Percentiles rank a stretch among this genome's conserved stretches.
Evolutionary conservation across 176 grass and related monocot species (phyloP).

Genomic region (Rhynchospora pubera): DNA sequence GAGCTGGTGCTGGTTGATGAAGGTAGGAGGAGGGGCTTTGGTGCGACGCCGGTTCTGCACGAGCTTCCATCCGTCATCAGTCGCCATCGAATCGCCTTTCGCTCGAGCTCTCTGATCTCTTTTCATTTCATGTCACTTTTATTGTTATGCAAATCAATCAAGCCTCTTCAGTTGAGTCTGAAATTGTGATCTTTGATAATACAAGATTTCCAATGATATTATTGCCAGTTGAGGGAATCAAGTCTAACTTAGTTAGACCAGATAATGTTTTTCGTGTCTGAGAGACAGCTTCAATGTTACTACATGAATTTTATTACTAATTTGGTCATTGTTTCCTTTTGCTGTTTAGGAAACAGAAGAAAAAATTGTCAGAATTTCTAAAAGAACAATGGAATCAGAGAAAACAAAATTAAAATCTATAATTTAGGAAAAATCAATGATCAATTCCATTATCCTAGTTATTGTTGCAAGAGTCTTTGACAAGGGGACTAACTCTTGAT

Average conservation of each 20-base stretch:
- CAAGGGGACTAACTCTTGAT: not conserved
- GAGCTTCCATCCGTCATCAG: no score
- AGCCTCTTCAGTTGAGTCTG: not conserved
- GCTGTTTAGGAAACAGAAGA: not conserved
- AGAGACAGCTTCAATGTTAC: no score
- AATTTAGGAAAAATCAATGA: not conserved
- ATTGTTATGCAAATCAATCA: not conserved
- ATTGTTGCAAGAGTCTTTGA: not conserved
- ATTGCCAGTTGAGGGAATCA: not conserved
- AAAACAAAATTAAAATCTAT: not conserved
- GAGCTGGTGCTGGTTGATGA: no score
- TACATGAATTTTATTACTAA: not conserved
- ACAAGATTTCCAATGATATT: not conserved
- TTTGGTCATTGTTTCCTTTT: not conserved
- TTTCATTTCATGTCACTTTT: not conserved
- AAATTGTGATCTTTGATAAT: not conserved
- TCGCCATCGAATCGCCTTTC: no score
- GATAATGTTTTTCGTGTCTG: no score
- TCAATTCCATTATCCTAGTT: not conserved
- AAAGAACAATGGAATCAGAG: not conserved
- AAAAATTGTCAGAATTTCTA: not conserved
- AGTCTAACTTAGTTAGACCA: no score
- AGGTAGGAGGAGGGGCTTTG: no score
- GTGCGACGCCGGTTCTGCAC: no score
- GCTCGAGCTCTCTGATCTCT: no score